Percentiles rank a stretch among this genome's conserved stretches.
Conservation (phyloP, 2,329 filamentous ascomycete genomes). For the Tricladium varicosporioides region DNA sequence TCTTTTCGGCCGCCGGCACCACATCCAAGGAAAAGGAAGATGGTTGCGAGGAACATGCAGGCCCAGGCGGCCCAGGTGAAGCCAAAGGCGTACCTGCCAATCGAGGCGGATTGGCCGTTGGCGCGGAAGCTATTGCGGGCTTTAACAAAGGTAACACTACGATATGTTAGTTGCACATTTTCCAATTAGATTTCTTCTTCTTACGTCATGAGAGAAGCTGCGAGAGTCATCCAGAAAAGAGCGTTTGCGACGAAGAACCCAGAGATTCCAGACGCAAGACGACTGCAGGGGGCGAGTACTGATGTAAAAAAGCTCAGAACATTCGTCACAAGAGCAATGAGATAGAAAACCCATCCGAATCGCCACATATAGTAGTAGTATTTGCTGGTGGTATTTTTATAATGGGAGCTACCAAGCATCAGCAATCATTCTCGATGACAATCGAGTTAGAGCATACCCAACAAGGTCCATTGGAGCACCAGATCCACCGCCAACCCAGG, state of each 20-base stretch:
- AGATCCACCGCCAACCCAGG: conserved; percentile 54
- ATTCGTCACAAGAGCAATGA: conserved; percentile 81
- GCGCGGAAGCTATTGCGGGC: conserved; percentile 64
- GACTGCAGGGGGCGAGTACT: conserved; percentile 67
- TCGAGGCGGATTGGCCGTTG: conserved; percentile 52
- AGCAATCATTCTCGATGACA: not conserved
- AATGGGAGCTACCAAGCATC: conserved; percentile 45
- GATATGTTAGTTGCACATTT: conserved; percentile 21
- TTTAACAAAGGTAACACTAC: conserved; percentile 61
- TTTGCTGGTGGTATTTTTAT: conserved; percentile 51
- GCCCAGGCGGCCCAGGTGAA: conserved; percentile 75
- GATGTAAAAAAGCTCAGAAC: conserved; percentile 64
- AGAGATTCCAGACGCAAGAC: conserved; percentile 67
- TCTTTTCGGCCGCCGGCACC: conserved; percentile 37
- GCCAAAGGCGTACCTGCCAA: conserved; percentile 70
- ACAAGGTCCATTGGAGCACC: conserved; percentile 54
- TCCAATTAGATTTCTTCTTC: conserved; percentile 31
- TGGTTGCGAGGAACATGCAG: conserved; percentile 61
- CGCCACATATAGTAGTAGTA: conserved; percentile 82
- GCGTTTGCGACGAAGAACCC: conserved; percentile 57
- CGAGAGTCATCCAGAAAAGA: conserved; percentile 67
- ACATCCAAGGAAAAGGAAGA: conserved; percentile 66
- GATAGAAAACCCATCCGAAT: conserved; percentile 89
- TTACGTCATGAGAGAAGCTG: conserved; percentile 74
- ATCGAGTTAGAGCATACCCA: conserved; percentile 39